Conservation (phyloP, 441 rosid species). For the Bocquillonia castaneifolia region DNA sequence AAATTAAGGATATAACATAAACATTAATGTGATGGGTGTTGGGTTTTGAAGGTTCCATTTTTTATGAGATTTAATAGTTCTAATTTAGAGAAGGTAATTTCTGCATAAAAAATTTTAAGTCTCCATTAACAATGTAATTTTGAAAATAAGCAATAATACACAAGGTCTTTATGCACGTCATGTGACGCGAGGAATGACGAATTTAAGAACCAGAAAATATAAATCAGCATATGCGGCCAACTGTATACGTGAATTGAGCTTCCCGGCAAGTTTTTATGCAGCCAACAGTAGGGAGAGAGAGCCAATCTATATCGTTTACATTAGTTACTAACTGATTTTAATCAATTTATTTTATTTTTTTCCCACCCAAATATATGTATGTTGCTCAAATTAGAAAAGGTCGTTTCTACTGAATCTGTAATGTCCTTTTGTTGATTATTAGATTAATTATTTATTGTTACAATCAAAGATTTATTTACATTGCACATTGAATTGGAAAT, state of each 20-base stretch:
- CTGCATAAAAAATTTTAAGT: background rate
- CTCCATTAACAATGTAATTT: too few relatives aligned
- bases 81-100: too few relatives aligned
- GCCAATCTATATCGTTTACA: too few relatives aligned
- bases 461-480: too few relatives aligned
- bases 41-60: too few relatives aligned
- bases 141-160: too few relatives aligned
- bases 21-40: too few relatives aligned
- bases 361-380: background rate
- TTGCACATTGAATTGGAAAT: slow-evolving; percentile 5
- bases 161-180: background rate
- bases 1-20: too few relatives aligned
- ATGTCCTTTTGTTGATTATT: background rate
- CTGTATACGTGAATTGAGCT: slow-evolving; percentile 12
- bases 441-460: too few relatives aligned
- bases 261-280: slow-evolving; percentile 23
- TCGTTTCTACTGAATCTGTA: background rate
- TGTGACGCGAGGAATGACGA: slow-evolving; percentile 38
- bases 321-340: background rate
- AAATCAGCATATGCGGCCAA: slow-evolving; percentile 35
- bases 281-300: slow-evolving; percentile 21
- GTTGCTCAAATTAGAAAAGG: background rate
- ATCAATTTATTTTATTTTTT: too few relatives aligned
- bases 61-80: too few relatives aligned
- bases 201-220: background rate